Conservation (phyloP, 1,139 yeast genomes). For the Diutina rugosa region DNA sequence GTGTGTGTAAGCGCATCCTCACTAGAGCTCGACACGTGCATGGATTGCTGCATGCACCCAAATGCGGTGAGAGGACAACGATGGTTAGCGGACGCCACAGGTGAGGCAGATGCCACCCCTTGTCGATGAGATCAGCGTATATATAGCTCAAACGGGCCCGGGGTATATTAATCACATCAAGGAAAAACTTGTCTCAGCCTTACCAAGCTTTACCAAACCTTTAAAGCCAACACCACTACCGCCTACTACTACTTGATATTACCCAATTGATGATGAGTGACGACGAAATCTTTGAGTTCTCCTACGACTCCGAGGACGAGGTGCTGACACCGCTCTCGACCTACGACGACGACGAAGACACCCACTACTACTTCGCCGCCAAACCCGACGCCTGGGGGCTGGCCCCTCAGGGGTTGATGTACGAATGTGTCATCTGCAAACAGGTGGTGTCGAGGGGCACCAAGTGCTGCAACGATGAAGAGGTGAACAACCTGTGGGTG, state of each 20-base stretch:
- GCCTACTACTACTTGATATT: not conserved
- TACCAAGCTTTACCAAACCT: not conserved
- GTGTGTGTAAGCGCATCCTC: not conserved
- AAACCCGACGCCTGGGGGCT: not conserved
- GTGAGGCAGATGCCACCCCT: not conserved
- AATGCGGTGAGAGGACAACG: not conserved
- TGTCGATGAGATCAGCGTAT: not conserved
- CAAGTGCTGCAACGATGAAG: conserved; percentile 1
- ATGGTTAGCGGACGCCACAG: not conserved
- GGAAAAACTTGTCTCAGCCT: not conserved
- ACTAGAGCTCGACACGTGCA: not conserved
- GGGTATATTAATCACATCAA: not conserved
- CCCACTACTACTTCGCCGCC: not conserved
- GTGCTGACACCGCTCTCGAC: not conserved
- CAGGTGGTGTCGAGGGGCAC: not conserved
- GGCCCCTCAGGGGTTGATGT: not conserved
- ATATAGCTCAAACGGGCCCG: not conserved
- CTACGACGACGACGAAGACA: not conserved
- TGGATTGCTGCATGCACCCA: not conserved
- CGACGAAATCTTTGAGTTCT: conserved; percentile 2
- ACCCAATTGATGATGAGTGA: not conserved
- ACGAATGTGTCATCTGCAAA: conserved; percentile 2
- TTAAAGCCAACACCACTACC: no score
- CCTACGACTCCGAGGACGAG: conserved; percentile 2
- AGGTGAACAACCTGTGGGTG: not conserved